Evolutionary conservation across 1,284 basidiomycete species (phyloP), one percentile per base, ranked within the genome.

Genomic region (Naganishia liquefaciens): DNA sequence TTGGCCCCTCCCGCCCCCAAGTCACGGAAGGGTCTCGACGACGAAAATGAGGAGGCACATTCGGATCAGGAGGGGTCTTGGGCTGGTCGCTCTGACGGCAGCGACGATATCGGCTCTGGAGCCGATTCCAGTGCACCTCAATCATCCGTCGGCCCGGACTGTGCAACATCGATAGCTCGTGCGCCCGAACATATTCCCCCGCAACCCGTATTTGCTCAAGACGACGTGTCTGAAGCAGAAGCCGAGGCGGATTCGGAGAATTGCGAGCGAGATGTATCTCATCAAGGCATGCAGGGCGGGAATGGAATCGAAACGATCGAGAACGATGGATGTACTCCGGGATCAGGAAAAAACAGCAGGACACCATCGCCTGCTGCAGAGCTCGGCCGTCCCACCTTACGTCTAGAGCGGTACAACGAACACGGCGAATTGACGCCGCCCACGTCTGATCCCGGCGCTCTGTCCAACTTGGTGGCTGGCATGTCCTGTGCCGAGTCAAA

Each of bases 1-100:
- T 43, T 64, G n/a, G 63, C 63, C 5, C 63, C 63, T 28, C 63
- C 54, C 19, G 37, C 63, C n/a, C 63, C 63, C 19, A 62, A 62
- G 25, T 33, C 43, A 27, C 42, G 33, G 27, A 46, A 46, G n/a
- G 39, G 23, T 9, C 9, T n/a, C 7, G 33, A 49, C n/a, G 46
- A 49, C 7, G 46, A 60, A 13, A 46, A 60, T 7, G 46, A 40
- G 21, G n/a, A 21, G 17, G n/a, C 33, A 19, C 27, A 21, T 7
- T 47, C 44, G 9, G 57, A 39, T 23, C 30, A 60, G 7, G 46
- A 60, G 23, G 37, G 33, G 3, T 44, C 27, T 27, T 30, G 54
- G 19, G 42, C 25, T 28, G 40, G 23, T 28, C 39, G 33, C 5
- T 25, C 3, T 3, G 42, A 28, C 10, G 15, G 42, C n/a, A 42